Evolutionary conservation across 106 monocot genomes (phyloP).

Genomic region (Acanthochlamys bracteata): DNA sequence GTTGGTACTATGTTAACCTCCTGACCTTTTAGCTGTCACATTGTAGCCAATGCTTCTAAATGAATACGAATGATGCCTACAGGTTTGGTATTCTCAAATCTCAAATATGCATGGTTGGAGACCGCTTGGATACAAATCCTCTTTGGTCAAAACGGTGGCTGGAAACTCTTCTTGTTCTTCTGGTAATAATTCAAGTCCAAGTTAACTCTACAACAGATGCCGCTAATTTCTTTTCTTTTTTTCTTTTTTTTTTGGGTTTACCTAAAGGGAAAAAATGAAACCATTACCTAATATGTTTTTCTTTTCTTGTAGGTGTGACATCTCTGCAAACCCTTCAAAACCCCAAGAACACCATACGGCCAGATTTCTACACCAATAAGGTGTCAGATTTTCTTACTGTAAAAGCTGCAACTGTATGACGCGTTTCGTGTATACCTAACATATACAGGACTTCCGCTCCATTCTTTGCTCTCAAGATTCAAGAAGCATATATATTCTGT

Average conservation of each 20-base stretch:
- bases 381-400: constrained; percentile 72
- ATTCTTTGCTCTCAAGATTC: too few species aligned
- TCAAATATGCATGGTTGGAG: constrained; percentile 99
- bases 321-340: constrained; percentile 69
- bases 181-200: constrained; percentile 25
- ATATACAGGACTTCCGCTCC: too few species aligned
- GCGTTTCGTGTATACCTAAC: too few species aligned
- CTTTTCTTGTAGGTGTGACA: constrained; percentile 60
- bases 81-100: constrained; percentile 90
- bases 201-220: not conserved
- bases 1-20: not conserved
- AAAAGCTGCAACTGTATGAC: constrained; percentile 70
- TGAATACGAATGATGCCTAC: not conserved
- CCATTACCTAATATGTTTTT: not conserved
- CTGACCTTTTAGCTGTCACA: not conserved
- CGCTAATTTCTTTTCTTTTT: not conserved
- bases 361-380: constrained; percentile 81
- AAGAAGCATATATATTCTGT: too few species aligned
- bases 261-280: not conserved
- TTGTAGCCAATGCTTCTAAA: not conserved
- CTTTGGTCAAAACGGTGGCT: constrained; percentile 97
- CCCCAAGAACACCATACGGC: constrained; percentile 73
- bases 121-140: constrained; percentile 93
- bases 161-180: constrained; percentile 98
- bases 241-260: too few species aligned